Conservation (phyloP, 2,329 filamentous ascomycete genomes). For the Paramyrothecium sp. region DNA sequence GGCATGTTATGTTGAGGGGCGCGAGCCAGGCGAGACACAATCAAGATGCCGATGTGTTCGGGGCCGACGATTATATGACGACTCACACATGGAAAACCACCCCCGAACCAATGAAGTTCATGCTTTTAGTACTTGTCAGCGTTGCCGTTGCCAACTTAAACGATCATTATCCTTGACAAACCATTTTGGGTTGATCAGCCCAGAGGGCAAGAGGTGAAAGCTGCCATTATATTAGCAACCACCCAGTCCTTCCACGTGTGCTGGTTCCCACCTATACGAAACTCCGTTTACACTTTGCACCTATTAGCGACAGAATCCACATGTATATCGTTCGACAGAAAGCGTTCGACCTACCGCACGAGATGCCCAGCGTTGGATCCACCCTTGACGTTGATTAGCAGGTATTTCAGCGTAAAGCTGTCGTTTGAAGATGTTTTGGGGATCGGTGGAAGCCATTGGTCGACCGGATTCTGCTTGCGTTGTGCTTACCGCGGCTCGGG, state of each 20-base stretch:
- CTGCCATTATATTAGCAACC: conserved; percentile 27
- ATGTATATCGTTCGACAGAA: conserved; percentile 2
- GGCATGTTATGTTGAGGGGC: conserved; percentile 12
- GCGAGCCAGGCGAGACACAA: conserved; percentile 18
- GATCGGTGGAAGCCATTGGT: conserved; percentile 14
- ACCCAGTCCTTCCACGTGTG: conserved; percentile 2
- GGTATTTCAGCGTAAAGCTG: conserved; percentile 13
- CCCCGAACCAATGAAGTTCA: conserved; percentile 72
- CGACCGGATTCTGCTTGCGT: conserved; percentile 8
- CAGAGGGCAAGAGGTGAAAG: conserved; percentile 65
- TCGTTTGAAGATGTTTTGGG: conserved; percentile 11
- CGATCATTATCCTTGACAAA: conserved; percentile 11
- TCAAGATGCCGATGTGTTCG: conserved; percentile 14
- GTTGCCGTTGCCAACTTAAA: conserved; percentile 9
- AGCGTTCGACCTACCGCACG: conserved; percentile 7
- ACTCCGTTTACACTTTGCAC: conserved; percentile 12
- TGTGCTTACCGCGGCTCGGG: conserved; percentile 29
- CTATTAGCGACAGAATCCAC: conserved; percentile 9
- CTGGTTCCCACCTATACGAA: background rate
- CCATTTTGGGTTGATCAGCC: conserved; percentile 67
- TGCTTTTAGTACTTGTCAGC: conserved; percentile 26
- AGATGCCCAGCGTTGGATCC: conserved; percentile 21
- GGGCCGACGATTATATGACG: conserved; percentile 11
- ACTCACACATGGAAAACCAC: conserved; percentile 61
- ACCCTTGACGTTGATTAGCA: conserved; percentile 22